Percentiles rank a stretch among this genome's conserved stretches.
Evolutionary conservation across 1,139 yeast species (phyloP).

Genomic region (Suhomyces chickasaworum): DNA sequence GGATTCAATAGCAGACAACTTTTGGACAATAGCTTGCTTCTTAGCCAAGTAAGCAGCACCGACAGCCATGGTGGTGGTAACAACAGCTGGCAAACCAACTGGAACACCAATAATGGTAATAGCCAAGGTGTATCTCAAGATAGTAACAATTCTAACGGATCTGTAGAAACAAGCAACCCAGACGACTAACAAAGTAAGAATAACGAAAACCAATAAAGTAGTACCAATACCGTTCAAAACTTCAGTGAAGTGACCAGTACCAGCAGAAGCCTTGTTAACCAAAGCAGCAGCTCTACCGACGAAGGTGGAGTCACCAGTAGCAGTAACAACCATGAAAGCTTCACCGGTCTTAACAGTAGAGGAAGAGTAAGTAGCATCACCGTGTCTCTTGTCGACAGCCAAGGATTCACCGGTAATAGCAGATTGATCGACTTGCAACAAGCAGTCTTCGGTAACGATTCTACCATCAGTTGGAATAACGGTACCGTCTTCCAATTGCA

Average conservation of each 20-base stretch:
- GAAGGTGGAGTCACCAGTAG: constrained; percentile 91
- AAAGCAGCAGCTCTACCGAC: constrained; percentile 97
- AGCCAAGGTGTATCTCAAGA: constrained; percentile 92
- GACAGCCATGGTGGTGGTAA: constrained; percentile 99
- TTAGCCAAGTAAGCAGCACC: constrained; percentile 99
- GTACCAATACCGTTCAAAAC: constrained; percentile 98
- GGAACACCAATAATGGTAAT: constrained; percentile 99
- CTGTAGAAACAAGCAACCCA: constrained; percentile 97
- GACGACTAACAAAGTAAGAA: constrained; percentile 82
- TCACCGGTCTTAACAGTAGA: constrained; percentile 98
- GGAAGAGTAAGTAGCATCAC: constrained; percentile 89
- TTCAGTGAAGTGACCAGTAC: constrained; percentile 96
- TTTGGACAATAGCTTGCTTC: constrained; percentile 98
- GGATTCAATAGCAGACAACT: constrained; percentile 96
- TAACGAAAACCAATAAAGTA: constrained; percentile 84
- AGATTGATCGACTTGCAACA: constrained; percentile 94
- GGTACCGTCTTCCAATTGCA: constrained; percentile 91
- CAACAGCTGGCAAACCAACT: constrained; percentile 99
- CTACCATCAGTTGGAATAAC: constrained; percentile 97
- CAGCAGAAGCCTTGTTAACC: constrained; percentile 93
- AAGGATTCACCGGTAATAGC: constrained; percentile 98
- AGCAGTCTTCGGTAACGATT: constrained; percentile 82
- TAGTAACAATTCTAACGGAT: constrained; percentile 82
- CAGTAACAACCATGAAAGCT: constrained; percentile 92
- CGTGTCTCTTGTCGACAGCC: constrained; percentile 90